Percentiles rank a stretch among this genome's conserved stretches.
These are phyloP conservation scores for Naganishia antarctica DNA, from an alignment of 768 basidiomycete species.

Conservation along the genomic window DNA sequence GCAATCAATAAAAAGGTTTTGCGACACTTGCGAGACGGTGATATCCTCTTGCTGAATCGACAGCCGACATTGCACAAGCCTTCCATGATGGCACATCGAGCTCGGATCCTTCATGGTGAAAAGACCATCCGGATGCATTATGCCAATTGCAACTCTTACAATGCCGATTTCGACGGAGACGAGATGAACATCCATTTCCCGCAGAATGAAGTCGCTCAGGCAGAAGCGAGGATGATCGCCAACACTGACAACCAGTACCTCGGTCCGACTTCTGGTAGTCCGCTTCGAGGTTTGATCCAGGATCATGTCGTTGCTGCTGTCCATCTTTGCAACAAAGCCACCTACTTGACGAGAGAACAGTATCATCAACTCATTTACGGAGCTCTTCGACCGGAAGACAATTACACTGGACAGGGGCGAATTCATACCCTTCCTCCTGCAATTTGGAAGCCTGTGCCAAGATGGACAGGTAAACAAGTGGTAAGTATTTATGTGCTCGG, in stretches of 20 bases:
- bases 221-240: constrained; percentile 88
- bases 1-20: constrained; percentile 95
- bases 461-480: constrained; percentile 99
- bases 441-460: constrained; percentile 79
- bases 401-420: constrained; percentile 59
- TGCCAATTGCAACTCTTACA: constrained; percentile 98
- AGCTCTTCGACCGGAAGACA: constrained; percentile 79
- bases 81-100: constrained; percentile 98
- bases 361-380: constrained; percentile 96
- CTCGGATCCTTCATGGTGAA: constrained; percentile 84
- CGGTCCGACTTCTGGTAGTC: constrained; percentile 97
- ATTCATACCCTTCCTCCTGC: constrained; percentile 81
- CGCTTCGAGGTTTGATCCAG: constrained; percentile 93
- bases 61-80: constrained; percentile 99
- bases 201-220: constrained; percentile 90
- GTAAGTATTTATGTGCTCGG: constrained; percentile 51
- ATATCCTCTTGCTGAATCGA: constrained; percentile 89
- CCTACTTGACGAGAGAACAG: constrained; percentile 91
- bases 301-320: constrained; percentile 98
- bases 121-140: constrained; percentile 99
- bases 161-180: constrained; percentile 90
- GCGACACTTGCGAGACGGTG: constrained; percentile 87
- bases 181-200: constrained; percentile 99
- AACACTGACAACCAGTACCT: constrained; percentile 98
- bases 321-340: constrained; percentile 97